Conservation (phyloP, 129 eudicot genomes). For the Flaveria trinervia region DNA sequence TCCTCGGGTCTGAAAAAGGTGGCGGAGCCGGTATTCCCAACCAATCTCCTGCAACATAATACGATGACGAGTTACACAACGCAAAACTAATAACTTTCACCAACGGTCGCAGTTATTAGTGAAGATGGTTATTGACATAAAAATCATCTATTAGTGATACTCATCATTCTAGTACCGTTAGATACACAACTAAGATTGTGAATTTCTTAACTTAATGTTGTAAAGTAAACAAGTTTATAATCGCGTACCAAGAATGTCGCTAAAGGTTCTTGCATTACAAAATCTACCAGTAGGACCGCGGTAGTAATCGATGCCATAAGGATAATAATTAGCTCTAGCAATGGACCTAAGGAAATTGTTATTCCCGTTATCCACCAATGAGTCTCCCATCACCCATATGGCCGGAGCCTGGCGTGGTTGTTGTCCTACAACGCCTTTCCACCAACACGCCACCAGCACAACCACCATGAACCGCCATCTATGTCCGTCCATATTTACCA, state of each 20-base stretch:
- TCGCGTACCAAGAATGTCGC: conserved; percentile 66
- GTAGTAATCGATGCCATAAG: conserved; percentile 69
- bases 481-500: conserved; percentile 20
- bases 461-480: conserved; percentile 36
- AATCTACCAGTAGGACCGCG: conserved; percentile 79
- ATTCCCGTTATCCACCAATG: conserved; percentile 82
- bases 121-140: neutral
- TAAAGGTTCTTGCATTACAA: conserved; percentile 66
- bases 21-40: conserved; percentile 74
- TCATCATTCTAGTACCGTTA: too few species aligned
- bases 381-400: conserved; percentile 87
- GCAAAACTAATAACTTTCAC: neutral
- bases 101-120: too few species aligned
- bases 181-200: neutral
- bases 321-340: conserved; percentile 78
- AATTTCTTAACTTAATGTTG: neutral
- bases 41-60: conserved; percentile 55
- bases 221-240: neutral
- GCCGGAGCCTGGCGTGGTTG: conserved; percentile 54
- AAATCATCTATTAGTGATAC: too few species aligned
- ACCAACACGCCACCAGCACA: conserved; percentile 23
- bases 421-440: conserved; percentile 23
- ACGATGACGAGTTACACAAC: neutral
- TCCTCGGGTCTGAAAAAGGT: conserved; percentile 64
- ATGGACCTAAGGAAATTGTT: conserved; percentile 72